Conservation (phyloP, 164 flowering plant genomes). For the Protea cynaroides region DNA sequence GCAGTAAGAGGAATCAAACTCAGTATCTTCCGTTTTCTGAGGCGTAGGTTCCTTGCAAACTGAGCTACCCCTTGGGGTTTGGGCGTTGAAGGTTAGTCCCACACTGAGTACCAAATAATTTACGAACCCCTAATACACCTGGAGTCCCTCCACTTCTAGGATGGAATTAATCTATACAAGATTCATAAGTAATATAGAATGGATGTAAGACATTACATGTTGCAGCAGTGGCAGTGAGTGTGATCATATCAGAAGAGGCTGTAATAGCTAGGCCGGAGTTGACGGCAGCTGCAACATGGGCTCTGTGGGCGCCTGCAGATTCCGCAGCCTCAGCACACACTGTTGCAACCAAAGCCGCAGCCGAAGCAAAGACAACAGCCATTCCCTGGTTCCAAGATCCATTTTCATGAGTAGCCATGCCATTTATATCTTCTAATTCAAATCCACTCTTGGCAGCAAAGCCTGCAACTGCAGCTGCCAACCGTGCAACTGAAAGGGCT, state of each 20-base stretch:
- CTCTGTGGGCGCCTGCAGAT: conserved; percentile 20
- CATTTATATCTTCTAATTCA: not conserved
- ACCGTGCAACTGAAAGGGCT: conserved; percentile 25
- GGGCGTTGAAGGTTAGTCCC: no score
- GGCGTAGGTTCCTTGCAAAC: no score
- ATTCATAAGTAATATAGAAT: no score
- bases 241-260: conserved; percentile 15
- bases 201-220: conserved; percentile 19
- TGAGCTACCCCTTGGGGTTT: no score
- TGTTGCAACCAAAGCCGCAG: conserved; percentile 25
- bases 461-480: conserved; percentile 28
- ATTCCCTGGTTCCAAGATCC: conserved; percentile 3
- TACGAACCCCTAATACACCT: no score
- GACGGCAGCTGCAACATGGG: conserved; percentile 18
- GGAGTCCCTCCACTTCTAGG: no score
- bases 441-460: conserved; percentile 11
- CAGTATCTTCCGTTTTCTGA: no score
- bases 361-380: conserved; percentile 18
- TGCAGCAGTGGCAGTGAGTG: conserved; percentile 27
- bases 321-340: conserved; percentile 33
- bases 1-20: no score
- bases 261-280: conserved; percentile 19
- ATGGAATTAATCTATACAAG: no score
- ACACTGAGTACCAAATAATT: no score
- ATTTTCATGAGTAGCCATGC: not conserved